Percentiles rank a stretch among this genome's conserved stretches.
Evolutionary conservation across 345 rosid genomes (phyloP).

Genomic region (Gossypium australe): DNA sequence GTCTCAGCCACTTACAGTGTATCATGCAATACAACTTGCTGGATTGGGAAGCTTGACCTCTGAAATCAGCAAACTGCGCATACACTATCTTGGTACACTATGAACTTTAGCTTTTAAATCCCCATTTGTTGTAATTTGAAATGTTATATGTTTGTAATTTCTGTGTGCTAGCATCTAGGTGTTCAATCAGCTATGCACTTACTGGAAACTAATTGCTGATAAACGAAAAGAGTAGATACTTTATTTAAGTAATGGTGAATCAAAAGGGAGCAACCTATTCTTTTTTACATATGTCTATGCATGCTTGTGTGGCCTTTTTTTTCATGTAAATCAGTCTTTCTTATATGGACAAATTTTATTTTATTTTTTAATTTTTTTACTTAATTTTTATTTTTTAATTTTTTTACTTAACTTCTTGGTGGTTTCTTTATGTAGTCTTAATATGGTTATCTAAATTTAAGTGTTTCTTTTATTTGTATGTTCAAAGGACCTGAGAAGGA

Average conservation of each 20-base stretch:
- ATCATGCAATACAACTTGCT: slow-evolving; percentile 55
- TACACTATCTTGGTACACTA: slow-evolving; percentile 85
- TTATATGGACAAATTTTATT: not conserved
- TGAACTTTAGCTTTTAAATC: slow-evolving; percentile 12
- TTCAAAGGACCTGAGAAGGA: slow-evolving; percentile 88
- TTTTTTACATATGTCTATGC: not conserved
- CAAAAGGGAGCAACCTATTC: not conserved
- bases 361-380: no score
- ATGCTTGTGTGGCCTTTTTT: not conserved
- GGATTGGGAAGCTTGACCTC: slow-evolving; percentile 30
- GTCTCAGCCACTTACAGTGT: slow-evolving; percentile 78
- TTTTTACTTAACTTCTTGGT: not conserved
- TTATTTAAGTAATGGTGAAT: not conserved
- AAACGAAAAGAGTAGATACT: not conserved
- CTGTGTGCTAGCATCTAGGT: not conserved
- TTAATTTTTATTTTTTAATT: not conserved
- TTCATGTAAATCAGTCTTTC: not conserved
- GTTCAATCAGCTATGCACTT: not conserved
- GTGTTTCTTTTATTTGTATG: slow-evolving; percentile 17
- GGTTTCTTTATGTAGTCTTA: not conserved
- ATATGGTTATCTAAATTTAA: not conserved
- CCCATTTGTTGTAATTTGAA: not conserved
- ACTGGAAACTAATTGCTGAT: not conserved
- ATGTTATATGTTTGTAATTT: not conserved
- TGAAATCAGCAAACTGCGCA: slow-evolving; percentile 38